A percentile compares a stretch with the other conserved stretches of the same genome.
Evolutionary conservation across 2,329 filamentous ascomycete species (phyloP).

Genomic region (Beauveria sp.): DNA sequence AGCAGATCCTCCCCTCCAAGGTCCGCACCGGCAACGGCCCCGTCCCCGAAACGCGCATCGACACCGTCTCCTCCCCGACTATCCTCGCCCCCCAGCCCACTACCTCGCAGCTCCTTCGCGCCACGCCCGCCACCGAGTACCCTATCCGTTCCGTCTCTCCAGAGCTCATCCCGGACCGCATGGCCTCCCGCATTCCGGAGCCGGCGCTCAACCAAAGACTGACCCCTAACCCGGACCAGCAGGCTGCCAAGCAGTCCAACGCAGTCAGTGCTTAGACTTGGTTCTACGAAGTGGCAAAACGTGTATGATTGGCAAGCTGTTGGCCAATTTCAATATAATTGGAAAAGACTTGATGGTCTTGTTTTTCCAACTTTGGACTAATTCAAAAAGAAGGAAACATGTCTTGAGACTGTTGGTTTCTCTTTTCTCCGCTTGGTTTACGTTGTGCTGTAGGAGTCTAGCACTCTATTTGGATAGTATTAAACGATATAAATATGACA

Average conservation of each 20-base stretch:
- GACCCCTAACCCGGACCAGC: constrained; percentile 42
- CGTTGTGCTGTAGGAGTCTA: background rate
- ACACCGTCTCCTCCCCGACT: constrained; percentile 35
- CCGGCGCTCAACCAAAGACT: constrained; percentile 36
- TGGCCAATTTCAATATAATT: background rate
- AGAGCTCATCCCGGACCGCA: constrained; percentile 54
- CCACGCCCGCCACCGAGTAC: constrained; percentile 48
- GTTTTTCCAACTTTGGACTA: background rate
- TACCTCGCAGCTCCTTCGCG: constrained; percentile 46
- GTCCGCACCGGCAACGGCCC: constrained; percentile 44
- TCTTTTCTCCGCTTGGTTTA: background rate
- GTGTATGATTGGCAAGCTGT: background rate
- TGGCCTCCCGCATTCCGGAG: constrained; percentile 50
- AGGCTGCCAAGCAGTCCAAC: constrained; percentile 24
- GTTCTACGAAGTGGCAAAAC: background rate
- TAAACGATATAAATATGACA: background rate
- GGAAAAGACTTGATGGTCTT: background rate
- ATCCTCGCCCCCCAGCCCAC: constrained; percentile 48
- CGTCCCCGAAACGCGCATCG: constrained; percentile 32
- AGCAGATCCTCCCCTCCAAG: constrained; percentile 49
- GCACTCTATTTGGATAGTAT: background rate
- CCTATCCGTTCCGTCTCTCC: constrained; percentile 48
- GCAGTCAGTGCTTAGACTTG: constrained; percentile 18
- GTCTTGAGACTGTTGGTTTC: background rate
- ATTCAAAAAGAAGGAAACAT: background rate